Conservation (phyloP, 345 rosid species). For the Hibiscus syriacus region DNA sequence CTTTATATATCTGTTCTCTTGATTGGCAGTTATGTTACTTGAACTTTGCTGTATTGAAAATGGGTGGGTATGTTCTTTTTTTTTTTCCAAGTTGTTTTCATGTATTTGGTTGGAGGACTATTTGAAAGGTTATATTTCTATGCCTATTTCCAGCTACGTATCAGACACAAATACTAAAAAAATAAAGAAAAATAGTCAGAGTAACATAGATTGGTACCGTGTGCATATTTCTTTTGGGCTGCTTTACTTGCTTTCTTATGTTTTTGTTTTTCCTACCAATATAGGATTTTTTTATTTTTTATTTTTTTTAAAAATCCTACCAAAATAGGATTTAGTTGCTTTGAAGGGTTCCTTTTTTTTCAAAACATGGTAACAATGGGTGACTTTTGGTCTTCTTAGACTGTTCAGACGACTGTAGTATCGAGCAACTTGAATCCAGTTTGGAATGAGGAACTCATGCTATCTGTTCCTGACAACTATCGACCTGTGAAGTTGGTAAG, state of each 20-base stretch:
- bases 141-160: background rate
- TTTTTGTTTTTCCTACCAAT: background rate
- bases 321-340: background rate
- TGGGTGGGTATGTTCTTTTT: background rate
- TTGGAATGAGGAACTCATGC: slow-evolving; percentile 72
- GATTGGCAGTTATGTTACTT: background rate
- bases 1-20: background rate
- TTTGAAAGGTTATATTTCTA: background rate
- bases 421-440: slow-evolving; percentile 69
- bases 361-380: background rate
- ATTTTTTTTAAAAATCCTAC: no score
- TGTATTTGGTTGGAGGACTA: background rate
- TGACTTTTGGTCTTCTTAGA: slow-evolving; percentile 29
- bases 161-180: background rate
- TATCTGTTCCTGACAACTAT: slow-evolving; percentile 59
- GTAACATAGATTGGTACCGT: background rate
- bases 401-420: slow-evolving; percentile 41
- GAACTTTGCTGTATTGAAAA: background rate
- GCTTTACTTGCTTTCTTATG: no score
- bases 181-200: background rate
- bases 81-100: background rate
- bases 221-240: background rate
- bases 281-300: no score
- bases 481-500: slow-evolving; percentile 69
- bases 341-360: background rate